phyloP scores from a whole-genome alignment of 305 asterid species.

The Withania somnifera region DNA sequence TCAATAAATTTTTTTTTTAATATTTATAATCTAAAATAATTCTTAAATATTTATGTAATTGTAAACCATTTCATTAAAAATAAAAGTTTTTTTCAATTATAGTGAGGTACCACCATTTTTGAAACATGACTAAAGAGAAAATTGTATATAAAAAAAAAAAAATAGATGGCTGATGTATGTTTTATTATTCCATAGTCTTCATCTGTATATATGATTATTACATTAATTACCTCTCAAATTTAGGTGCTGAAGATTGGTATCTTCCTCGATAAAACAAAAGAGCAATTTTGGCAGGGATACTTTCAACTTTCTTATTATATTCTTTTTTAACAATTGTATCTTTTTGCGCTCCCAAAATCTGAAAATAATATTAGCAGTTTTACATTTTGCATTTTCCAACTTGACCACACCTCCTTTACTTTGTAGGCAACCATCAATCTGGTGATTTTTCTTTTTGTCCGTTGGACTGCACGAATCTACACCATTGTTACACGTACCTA shows the following conservation, averaged over 20 bases:
- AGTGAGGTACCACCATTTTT: too few relatives aligned
- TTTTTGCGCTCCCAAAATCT: neutral
- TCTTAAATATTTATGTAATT: too few relatives aligned
- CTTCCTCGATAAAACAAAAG: neutral
- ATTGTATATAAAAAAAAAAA: too few relatives aligned
- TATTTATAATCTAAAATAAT: too few relatives aligned
- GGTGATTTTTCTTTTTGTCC: neutral
- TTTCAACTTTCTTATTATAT: neutral
- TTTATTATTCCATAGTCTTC: neutral
- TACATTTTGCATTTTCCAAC: neutral
- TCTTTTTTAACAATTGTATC: neutral
- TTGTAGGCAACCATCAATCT: too few relatives aligned
- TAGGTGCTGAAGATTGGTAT: neutral
- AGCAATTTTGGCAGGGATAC: neutral
- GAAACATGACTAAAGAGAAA: too few relatives aligned
- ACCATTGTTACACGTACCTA: neutral
- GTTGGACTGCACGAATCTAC: neutral
- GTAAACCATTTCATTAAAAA: too few relatives aligned
- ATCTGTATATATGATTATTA: neutral
- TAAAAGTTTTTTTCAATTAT: too few relatives aligned
- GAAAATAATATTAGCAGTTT: neutral
- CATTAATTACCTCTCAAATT: neutral
- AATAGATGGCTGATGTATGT: too few relatives aligned
- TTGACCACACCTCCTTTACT: neutral
- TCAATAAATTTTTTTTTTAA: too few relatives aligned